Base-by-base conservation (phyloP, 1,284 basidiomycete genomes). In the Ustilago xerochloae region DNA sequence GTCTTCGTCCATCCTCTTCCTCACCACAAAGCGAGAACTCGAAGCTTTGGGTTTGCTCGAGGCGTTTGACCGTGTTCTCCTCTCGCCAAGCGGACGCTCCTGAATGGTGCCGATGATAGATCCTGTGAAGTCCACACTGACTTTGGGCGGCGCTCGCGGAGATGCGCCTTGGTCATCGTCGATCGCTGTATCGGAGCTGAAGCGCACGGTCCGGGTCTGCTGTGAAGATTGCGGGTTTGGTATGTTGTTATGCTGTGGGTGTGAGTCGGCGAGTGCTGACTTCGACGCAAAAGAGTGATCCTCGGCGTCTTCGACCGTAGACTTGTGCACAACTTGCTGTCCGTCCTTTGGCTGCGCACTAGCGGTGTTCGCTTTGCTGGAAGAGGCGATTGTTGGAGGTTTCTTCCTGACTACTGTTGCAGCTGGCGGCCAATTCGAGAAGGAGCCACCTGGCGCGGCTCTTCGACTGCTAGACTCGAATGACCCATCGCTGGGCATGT, bases 391-490 rank as follows among this genome's bases (percentile, higher is more conserved):
- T 32, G 50, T 38, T 2, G 72, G 75, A 12, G 75, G 61, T 29
- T 67, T 64, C 32, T 63, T 69, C 12, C 76, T 63, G 15, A 77
- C 59, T 4, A 77, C 78, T 1, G 48, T 63, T 0, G 80, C 80
- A 13, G 80, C 80, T 39, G 80, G 63, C 0, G 80, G 80, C 80
- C 80, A 81, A 18, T 76, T 26, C 16, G 59, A 52, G 59, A 77
- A 63, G 6, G 66, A 64, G 32, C 38, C 66, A 7, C 43, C 64
- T 2, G 47, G 35, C 5, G 72, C 65, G 2, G 69, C 69, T 49
- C 57, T 56, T 13, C 63, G 56, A 48, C 61, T 52, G 33, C 49
- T 48, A n/a, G 51, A 43, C 22, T 43, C 22, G 22, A 43, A 43
- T 5, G 41, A 43, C 9, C 41, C 51, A 41, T 53, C 36, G 2